Evolutionary conservation across 1,139 yeast genomes (phyloP).

Genomic region (Pneumocystis wakefieldiae): DNA sequence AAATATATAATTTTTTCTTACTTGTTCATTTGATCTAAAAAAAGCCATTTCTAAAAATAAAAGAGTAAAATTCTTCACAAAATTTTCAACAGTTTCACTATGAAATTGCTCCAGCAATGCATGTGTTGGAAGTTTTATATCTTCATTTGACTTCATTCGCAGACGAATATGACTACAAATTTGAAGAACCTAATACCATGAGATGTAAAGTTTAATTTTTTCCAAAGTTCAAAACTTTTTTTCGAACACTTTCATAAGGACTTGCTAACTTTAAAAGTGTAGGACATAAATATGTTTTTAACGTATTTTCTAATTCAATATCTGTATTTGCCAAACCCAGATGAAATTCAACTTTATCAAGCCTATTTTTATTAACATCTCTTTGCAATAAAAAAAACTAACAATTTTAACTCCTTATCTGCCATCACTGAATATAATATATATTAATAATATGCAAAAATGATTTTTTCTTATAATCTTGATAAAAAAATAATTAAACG

Average conservation of each 20-base stretch:
- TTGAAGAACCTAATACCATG: slow-evolving; percentile 23
- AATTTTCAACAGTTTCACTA: slow-evolving; percentile 30
- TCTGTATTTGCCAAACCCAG: slow-evolving; percentile 65
- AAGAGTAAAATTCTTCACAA: slow-evolving; percentile 11
- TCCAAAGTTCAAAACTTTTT: slow-evolving; percentile 39
- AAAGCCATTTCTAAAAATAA: slow-evolving; percentile 12
- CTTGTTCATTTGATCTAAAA: neutral
- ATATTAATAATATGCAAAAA: too few relatives aligned
- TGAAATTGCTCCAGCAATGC: slow-evolving; percentile 51
- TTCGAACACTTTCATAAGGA: slow-evolving; percentile 49
- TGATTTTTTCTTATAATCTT: too few relatives aligned
- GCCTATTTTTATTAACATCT: neutral
- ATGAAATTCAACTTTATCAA: slow-evolving; percentile 49
- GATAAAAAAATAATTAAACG: too few relatives aligned
- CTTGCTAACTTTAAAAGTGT: slow-evolving; percentile 65
- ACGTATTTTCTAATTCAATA: slow-evolving; percentile 43
- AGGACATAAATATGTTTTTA: slow-evolving; percentile 59
- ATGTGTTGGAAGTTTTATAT: slow-evolving; percentile 46
- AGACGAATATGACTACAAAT: slow-evolving; percentile 40
- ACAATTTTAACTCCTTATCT: neutral
- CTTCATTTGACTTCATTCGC: slow-evolving; percentile 38
- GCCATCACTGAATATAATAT: neutral
- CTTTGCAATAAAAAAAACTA: neutral
- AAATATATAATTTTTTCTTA: neutral
- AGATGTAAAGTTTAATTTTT: slow-evolving; percentile 22